A percentile compares a stretch with the other conserved stretches of the same genome.
phyloP scores from a whole-genome alignment of 768 basidiomycete genomes.

The Cubamyces sp. region DNA sequence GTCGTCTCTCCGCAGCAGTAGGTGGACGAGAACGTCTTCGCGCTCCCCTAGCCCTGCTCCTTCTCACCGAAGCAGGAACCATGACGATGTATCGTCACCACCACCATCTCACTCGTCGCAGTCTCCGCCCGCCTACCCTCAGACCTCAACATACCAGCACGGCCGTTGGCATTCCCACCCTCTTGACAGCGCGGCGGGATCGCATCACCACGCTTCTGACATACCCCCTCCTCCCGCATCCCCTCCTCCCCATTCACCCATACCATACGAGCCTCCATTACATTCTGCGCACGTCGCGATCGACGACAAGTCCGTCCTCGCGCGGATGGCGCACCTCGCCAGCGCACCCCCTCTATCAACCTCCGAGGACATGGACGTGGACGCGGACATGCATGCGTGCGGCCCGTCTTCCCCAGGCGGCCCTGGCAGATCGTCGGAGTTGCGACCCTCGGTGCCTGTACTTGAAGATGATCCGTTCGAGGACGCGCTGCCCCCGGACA shows the following conservation, averaged over 20 bases:
- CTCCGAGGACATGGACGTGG: background rate
- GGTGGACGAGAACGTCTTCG: background rate
- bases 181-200: slow-evolving; percentile 8
- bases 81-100: background rate
- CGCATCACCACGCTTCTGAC: slow-evolving; percentile 6
- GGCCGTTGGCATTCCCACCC: slow-evolving; percentile 17
- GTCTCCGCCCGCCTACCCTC: slow-evolving; percentile 20
- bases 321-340: slow-evolving; percentile 35
- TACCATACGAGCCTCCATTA: slow-evolving; percentile 9
- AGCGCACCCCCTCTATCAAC: slow-evolving; percentile 26
- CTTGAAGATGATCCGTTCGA: slow-evolving; percentile 32
- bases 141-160: background rate
- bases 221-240: background rate
- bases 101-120: background rate
- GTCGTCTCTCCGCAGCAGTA: slow-evolving; percentile 40
- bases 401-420: slow-evolving; percentile 11
- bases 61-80: background rate
- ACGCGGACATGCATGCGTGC: background rate
- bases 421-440: slow-evolving; percentile 17
- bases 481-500: slow-evolving; percentile 13
- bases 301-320: slow-evolving; percentile 41
- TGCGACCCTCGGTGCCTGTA: slow-evolving; percentile 24
- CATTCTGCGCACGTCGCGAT: slow-evolving; percentile 40
- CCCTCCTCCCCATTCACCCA: slow-evolving; percentile 7
- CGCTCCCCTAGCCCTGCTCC: slow-evolving; percentile 12